Evolutionary conservation across 805 yeast species (phyloP).

Genomic region (Wickerhamiella musiphila): DNA sequence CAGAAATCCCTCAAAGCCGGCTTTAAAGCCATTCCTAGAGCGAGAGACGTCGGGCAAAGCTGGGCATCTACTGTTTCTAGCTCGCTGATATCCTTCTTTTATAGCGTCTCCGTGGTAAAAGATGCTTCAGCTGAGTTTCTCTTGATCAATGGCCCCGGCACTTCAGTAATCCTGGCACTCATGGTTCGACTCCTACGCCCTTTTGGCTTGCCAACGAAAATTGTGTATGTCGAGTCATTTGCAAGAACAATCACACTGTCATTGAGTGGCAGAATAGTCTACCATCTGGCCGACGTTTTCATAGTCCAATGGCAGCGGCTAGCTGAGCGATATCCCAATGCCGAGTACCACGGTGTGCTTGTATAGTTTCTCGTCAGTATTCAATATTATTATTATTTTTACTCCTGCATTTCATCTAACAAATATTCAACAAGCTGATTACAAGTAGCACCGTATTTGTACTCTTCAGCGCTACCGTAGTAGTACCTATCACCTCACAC

Average conservation of each 20-base stretch:
- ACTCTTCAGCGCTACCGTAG: too few species aligned
- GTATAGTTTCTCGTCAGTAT: too few species aligned
- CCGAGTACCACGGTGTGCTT: constrained; percentile 64
- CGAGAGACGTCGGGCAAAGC: constrained; percentile 44
- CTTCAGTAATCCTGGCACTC: constrained; percentile 38
- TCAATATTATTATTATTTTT: not conserved
- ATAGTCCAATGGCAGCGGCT: constrained; percentile 80
- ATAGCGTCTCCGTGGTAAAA: constrained; percentile 19
- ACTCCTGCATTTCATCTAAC: too few species aligned
- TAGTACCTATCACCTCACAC: too few species aligned
- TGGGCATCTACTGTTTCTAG: constrained; percentile 29
- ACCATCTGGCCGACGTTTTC: constrained; percentile 56
- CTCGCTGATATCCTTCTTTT: constrained; percentile 25
- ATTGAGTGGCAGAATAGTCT: constrained; percentile 52
- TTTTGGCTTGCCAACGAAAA: constrained; percentile 25
- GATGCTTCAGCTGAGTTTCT: constrained; percentile 27
- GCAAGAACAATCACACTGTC: constrained; percentile 69
- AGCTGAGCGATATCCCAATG: constrained; percentile 31
- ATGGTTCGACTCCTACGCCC: constrained; percentile 23
- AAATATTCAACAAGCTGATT: too few species aligned
- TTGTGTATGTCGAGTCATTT: constrained; percentile 70
- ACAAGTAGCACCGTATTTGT: too few species aligned
- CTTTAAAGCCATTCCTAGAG: constrained; percentile 31
- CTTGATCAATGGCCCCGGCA: constrained; percentile 67
- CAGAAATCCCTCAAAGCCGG: constrained; percentile 9